Conservation (phyloP, 108 stramenopile species). For the Cyclotella sp. region DNA sequence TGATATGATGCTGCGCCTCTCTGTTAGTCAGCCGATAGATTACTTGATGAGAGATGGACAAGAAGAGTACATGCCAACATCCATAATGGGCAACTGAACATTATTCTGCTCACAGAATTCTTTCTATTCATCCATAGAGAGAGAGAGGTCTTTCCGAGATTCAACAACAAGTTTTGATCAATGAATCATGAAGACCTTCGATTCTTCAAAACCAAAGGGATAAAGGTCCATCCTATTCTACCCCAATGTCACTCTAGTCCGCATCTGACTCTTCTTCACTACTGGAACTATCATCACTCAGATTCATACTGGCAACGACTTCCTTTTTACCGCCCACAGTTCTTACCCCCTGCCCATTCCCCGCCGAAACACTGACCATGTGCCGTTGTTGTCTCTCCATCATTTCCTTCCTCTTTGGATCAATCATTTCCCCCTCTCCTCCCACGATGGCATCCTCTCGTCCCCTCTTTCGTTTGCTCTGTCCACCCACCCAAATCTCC, state of each 20-base stretch:
- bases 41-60: too few relatives aligned
- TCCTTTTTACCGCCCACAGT: constrained; percentile 15
- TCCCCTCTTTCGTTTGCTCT: constrained; percentile 17
- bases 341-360: neutral
- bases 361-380: constrained; percentile 7
- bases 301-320: constrained; percentile 68
- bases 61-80: too few relatives aligned
- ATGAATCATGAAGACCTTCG: too few relatives aligned
- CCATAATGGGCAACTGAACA: too few relatives aligned
- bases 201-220: too few relatives aligned
- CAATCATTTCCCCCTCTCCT: constrained; percentile 2
- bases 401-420: constrained; percentile 48
- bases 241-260: constrained; percentile 5
- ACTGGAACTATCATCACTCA: constrained; percentile 74
- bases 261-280: constrained; percentile 59
- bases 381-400: constrained; percentile 14
- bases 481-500: neutral
- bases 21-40: too few relatives aligned
- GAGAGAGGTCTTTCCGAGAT: too few relatives aligned
- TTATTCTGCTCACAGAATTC: too few relatives aligned
- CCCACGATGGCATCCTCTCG: constrained; percentile 8
- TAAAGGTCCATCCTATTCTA: too few relatives aligned
- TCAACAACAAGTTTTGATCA: too few relatives aligned
- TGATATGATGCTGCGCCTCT: too few relatives aligned
- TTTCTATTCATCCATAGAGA: too few relatives aligned